Percentiles rank a stretch among this genome's conserved stretches.
Evolutionary conservation across 495 filamentous ascomycete genomes (phyloP).

Genomic region (Annulohypoxylon nitens): DNA sequence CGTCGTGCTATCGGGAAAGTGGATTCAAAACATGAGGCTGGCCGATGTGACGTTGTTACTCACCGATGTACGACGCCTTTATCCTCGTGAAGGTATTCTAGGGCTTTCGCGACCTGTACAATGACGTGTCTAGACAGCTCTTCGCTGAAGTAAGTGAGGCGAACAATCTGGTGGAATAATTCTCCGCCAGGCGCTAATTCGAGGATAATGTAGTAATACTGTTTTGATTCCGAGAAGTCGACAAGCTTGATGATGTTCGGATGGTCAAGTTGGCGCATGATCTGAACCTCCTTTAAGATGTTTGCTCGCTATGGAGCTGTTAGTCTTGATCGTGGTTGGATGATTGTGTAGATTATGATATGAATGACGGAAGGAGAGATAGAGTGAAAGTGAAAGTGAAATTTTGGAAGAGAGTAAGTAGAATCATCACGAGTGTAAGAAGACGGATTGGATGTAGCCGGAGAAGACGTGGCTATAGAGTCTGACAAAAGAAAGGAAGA

Average conservation of each 20-base stretch:
- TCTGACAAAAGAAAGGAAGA: constrained; percentile 56
- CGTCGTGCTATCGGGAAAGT: constrained; percentile 9
- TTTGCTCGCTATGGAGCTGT: constrained; percentile 82
- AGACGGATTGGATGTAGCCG: constrained; percentile 33
- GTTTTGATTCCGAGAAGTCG: constrained; percentile 90
- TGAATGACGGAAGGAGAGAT: constrained; percentile 23
- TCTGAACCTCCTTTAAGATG: constrained; percentile 97
- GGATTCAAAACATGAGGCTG: constrained; percentile 14
- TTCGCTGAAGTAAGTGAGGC: constrained; percentile 98
- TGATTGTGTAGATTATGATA: constrained; percentile 24
- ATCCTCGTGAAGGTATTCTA: constrained; percentile 95
- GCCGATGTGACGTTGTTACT: constrained; percentile 48
- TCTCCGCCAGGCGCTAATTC: constrained; percentile 97
- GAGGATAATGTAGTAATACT: constrained; percentile 97
- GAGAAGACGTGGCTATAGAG: constrained; percentile 32
- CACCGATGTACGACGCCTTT: constrained; percentile 97
- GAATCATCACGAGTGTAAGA: constrained; percentile 34
- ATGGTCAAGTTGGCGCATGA: constrained; percentile 96
- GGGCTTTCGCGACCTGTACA: constrained; percentile 88
- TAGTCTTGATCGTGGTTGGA: constrained; percentile 7
- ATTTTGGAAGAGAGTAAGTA: constrained; percentile 1
- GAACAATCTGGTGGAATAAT: constrained; percentile 97
- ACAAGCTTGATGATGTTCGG: constrained; percentile 94
- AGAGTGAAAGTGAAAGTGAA: constrained; percentile 17
- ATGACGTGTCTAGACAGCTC: constrained; percentile 96